phyloP scores from a whole-genome alignment of 1,284 basidiomycete genomes.

The Pseudozyma sp. region DNA sequence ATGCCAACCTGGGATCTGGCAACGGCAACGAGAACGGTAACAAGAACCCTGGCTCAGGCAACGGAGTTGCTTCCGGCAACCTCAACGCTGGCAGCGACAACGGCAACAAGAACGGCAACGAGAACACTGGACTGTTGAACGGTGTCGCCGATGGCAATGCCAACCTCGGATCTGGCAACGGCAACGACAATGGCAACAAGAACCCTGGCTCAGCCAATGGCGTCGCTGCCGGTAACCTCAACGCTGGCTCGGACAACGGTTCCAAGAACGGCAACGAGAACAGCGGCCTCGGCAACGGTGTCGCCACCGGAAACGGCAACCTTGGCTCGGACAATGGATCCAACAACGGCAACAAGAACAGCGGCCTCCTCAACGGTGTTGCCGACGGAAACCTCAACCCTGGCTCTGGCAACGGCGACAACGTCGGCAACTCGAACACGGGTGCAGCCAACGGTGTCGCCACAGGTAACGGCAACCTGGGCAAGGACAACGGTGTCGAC shows the following conservation, averaged over 20 bases:
- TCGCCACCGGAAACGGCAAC: constrained; percentile 12
- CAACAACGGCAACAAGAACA: constrained; percentile 24
- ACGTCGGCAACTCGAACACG: constrained; percentile 20
- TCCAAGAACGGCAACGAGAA: constrained; percentile 29
- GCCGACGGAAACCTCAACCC: constrained; percentile 20
- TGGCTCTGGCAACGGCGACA: constrained; percentile 19
- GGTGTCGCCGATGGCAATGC: constrained; percentile 4
- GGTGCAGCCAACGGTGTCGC: constrained; percentile 25
- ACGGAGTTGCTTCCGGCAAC: background rate
- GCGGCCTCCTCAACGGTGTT: constrained; percentile 12
- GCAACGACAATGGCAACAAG: constrained; percentile 17
- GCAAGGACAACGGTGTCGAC: constrained; percentile 20
- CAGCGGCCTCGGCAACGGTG: constrained; percentile 14
- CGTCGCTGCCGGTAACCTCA: constrained; percentile 16
- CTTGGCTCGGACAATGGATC: constrained; percentile 15
- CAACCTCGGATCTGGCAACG: constrained; percentile 9
- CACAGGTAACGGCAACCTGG: constrained; percentile 22
- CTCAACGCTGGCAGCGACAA: constrained; percentile 6
- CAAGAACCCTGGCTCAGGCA: constrained; percentile 6
- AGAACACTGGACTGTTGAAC: background rate
- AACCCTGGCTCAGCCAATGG: constrained; percentile 17
- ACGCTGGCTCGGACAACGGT: constrained; percentile 19
- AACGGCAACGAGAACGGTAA: constrained; percentile 32
- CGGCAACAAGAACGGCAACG: constrained; percentile 10
- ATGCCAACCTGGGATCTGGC: constrained; percentile 18